A percentile compares a stretch with the other conserved stretches of the same genome.
Conservation (phyloP, 805 yeast species). For the Saccharomycopsis sp. region DNA sequence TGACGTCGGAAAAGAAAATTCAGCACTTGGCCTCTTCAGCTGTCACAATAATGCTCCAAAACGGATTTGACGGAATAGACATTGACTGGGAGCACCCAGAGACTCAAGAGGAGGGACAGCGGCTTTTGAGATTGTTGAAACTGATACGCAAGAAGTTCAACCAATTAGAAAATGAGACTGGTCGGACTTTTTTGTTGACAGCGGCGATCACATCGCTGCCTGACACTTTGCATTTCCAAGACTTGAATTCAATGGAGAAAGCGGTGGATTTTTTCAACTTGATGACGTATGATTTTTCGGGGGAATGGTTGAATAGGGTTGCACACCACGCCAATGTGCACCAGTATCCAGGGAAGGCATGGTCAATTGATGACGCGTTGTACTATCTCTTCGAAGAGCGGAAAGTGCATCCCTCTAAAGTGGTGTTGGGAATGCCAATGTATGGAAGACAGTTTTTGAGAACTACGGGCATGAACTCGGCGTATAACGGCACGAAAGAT, state of each 20-base stretch:
- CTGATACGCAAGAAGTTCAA: conserved; percentile 36
- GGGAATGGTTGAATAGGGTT: conserved; percentile 59
- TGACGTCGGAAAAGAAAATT: conserved; percentile 33
- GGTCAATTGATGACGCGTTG: conserved; percentile 41
- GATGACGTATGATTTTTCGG: conserved; percentile 88
- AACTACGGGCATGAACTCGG: conserved; percentile 36
- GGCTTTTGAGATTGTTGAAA: conserved; percentile 38
- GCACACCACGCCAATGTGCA: conserved; percentile 70
- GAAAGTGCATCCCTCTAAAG: conserved; percentile 38
- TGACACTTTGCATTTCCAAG: conserved; percentile 37
- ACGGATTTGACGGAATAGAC: conserved; percentile 85
- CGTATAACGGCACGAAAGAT: conserved; percentile 45
- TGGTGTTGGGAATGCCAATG: conserved; percentile 80
- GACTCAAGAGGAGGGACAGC: conserved; percentile 36
- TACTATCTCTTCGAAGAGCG: conserved; percentile 33
- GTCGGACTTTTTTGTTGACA: conserved; percentile 38
- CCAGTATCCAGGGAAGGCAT: conserved; percentile 29
- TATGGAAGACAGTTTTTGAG: conserved; percentile 60
- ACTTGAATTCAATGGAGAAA: conserved; percentile 48
- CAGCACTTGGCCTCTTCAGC: conserved; percentile 44
- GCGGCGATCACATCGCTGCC: conserved; percentile 71
- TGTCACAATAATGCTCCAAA: conserved; percentile 38
- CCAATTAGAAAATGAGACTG: conserved; percentile 30
- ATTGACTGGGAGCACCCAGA: conserved; percentile 92
- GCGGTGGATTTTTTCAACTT: conserved; percentile 69